A percentile compares a stretch with the other conserved stretches of the same genome.
Evolutionary conservation across 306 rosid genomes (phyloP).

Genomic region (Malus asiatica): DNA sequence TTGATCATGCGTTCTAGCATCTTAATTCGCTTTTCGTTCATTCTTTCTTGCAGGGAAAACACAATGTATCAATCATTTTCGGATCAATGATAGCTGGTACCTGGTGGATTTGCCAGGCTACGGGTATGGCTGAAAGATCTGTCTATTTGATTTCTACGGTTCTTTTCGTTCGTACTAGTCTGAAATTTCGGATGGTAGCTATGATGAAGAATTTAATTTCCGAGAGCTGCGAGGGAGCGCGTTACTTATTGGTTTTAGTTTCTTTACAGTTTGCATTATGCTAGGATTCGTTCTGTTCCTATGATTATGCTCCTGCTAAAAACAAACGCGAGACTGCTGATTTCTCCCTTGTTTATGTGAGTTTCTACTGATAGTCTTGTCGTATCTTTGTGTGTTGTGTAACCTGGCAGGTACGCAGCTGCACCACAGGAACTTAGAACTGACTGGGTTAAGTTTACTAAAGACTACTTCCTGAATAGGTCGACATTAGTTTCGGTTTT

Average conservation of each 20-base stretch:
- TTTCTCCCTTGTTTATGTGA: background rate
- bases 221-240: background rate
- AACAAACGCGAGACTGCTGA: background rate
- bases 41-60: slow-evolving; percentile 63
- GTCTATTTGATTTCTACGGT: background rate
- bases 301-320: background rate
- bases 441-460: slow-evolving; percentile 87
- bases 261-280: background rate
- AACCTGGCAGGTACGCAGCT: slow-evolving; percentile 66
- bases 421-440: slow-evolving; percentile 84
- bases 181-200: background rate
- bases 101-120: slow-evolving; percentile 98
- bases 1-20: background rate
- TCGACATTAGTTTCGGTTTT: slow-evolving; percentile 83
- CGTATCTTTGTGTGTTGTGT: background rate
- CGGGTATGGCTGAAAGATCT: slow-evolving; percentile 53
- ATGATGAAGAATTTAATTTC: background rate
- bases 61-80: slow-evolving; percentile 94
- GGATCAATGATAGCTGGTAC: slow-evolving; percentile 84
- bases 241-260: background rate
- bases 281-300: background rate
- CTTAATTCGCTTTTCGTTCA: background rate
- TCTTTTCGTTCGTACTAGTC: background rate
- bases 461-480: slow-evolving; percentile 82
- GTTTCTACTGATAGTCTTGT: background rate